A percentile compares a stretch with the other conserved stretches of the same genome.
Conservation (phyloP, 2,329 filamentous ascomycete genomes). For the Microdochium paspali region DNA sequence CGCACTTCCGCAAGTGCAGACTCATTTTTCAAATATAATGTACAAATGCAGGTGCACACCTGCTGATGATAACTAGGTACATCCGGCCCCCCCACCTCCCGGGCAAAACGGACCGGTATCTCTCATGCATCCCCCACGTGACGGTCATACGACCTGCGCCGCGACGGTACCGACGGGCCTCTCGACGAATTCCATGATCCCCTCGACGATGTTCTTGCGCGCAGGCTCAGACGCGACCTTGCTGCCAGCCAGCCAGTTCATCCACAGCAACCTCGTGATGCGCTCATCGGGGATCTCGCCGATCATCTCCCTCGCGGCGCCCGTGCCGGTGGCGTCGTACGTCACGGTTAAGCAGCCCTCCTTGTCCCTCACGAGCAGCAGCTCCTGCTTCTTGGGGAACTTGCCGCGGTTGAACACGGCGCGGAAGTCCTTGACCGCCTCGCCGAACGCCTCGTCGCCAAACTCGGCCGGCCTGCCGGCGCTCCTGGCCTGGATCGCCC, state of each 20-base stretch:
- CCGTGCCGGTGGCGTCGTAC: constrained; percentile 46
- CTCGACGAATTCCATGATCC: constrained; percentile 80
- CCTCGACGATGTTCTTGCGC: constrained; percentile 73
- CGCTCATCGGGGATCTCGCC: constrained; percentile 72
- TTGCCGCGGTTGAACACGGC: constrained; percentile 70
- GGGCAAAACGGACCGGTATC: no score
- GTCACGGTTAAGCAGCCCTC: constrained; percentile 58
- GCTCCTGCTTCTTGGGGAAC: constrained; percentile 69
- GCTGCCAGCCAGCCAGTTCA: constrained; percentile 80
- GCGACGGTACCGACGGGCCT: constrained; percentile 81
- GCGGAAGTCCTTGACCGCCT: constrained; percentile 70
- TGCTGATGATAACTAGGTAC: no score
- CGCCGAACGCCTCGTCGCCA: constrained; percentile 67
- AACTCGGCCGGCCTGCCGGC: constrained; percentile 43
- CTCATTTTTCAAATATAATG: no score
- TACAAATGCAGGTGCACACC: no score
- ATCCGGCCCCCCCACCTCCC: no score
- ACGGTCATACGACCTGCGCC: constrained; percentile 53
- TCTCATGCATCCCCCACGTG: no score
- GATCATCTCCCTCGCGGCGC: constrained; percentile 41
- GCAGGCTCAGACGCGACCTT: constrained; percentile 80
- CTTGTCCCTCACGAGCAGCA: constrained; percentile 62
- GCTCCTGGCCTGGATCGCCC: constrained; percentile 69
- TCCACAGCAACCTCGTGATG: constrained; percentile 73
- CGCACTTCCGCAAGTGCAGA: no score